These are phyloP conservation scores for Phytophthora sansomeana DNA, from an alignment of 352 stramenopile genomes.

Conservation along the genomic window DNA sequence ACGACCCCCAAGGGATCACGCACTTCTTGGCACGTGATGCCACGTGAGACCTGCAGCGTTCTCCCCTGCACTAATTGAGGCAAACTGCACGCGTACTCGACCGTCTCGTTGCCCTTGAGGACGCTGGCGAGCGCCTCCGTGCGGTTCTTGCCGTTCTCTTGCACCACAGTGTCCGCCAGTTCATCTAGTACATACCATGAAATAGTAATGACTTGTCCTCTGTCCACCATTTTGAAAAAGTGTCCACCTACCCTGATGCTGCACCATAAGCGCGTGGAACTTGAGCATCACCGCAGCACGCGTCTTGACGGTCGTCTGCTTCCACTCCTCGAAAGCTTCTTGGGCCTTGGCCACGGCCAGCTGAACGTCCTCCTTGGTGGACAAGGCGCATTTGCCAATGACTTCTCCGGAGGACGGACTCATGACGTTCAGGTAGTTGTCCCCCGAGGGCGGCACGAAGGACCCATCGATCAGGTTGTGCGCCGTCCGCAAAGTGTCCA, in stretches of 20 bases:
- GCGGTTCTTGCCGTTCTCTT: slow-evolving; percentile 98
- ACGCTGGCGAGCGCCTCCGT: slow-evolving; percentile 97
- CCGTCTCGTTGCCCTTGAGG: slow-evolving; percentile 98
- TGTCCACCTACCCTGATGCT: slow-evolving; percentile 73
- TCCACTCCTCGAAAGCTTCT: slow-evolving; percentile 92
- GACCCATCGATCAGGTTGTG: slow-evolving; percentile 78
- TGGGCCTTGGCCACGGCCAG: slow-evolving; percentile 80
- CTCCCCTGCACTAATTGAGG: slow-evolving; percentile 93
- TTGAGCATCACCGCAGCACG: slow-evolving; percentile 96
- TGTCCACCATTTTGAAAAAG: not conserved
- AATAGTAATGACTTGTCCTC: not conserved
- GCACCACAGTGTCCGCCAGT: slow-evolving; percentile 94
- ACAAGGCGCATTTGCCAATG: slow-evolving; percentile 89
- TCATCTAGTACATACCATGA: slow-evolving; percentile 58
- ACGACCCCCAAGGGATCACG: slow-evolving; percentile 94
- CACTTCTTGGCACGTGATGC: slow-evolving; percentile 95
- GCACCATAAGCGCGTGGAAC: slow-evolving; percentile 94
- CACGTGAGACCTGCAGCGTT: slow-evolving; percentile 82
- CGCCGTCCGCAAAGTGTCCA: slow-evolving; percentile 24
- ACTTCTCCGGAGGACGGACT: slow-evolving; percentile 68
- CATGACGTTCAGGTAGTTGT: slow-evolving; percentile 67
- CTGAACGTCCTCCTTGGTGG: slow-evolving; percentile 84
- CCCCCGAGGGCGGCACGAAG: slow-evolving; percentile 55
- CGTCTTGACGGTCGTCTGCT: slow-evolving; percentile 93
- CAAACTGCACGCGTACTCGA: slow-evolving; percentile 96